Base-by-base conservation (phyloP, 176 grass and related monocot species). In the Elymus sibiricus region DNA sequence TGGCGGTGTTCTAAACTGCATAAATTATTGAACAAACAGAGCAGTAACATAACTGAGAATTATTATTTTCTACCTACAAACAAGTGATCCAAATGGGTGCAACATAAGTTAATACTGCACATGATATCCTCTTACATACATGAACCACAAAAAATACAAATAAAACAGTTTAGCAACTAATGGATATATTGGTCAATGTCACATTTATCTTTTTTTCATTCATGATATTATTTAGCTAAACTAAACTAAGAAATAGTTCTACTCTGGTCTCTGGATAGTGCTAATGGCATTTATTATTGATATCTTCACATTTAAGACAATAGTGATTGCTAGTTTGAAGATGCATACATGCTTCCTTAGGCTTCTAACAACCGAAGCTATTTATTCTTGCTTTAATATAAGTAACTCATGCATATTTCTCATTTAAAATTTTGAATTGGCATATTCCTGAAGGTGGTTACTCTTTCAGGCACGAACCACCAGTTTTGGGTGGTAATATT, bases 391-490 rank as follows among this genome's bases (percentile, higher is more conserved):
- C 12, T 79, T 66, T 58, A 79, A 64, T 1, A 27, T 21, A 68
- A 67, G 61, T 32, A 55, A 32, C 25, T 56, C 6, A 40, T 68
- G n/a, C 37, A 51, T 76, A 7, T 84, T 81, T 83, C 4, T 83
- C 59, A 75, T 47, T 47, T 80, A 4, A 11, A 68, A 44, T 5
- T 79, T 85, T 34, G 29, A 68, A n/a, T 83, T 49, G 17, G 14
- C 25, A n/a, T 29, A 49, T 80, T 62, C 55, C 74, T 87, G 26
- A 91, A 76, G 27, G 22, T 76, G 61, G 9, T 87, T 69, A 61
- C 77, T 82, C 40, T 91, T 84, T 64, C 86, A 98, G 96, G 79
- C 96, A 98, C 70, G 96, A 98, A 63, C 96, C 96, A 5, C 96
- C 96, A 60, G 93, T 94, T 65, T 88, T 95, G 61, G 93, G 78